Percentiles rank a stretch among this genome's conserved stretches.
Conservation (phyloP, 257 asterid species). For the Perilla frutescens region DNA sequence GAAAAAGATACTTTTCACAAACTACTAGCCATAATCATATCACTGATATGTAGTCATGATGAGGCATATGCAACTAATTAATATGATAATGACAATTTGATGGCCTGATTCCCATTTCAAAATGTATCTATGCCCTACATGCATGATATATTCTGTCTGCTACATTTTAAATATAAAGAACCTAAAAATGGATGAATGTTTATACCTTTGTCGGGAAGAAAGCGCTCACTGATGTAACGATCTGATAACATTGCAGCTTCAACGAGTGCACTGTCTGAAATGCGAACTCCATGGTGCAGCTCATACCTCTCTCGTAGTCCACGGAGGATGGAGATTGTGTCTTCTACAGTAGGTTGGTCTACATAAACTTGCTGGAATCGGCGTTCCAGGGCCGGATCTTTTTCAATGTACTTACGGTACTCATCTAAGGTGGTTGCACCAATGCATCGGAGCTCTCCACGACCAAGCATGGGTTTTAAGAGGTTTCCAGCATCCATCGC, state of each 20-base stretch:
- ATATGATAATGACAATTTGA: neutral
- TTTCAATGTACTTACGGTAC: conserved; percentile 90
- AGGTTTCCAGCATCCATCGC: conserved; percentile 99
- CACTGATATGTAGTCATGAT: neutral
- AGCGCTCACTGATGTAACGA: conserved; percentile 90
- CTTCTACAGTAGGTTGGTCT: conserved; percentile 90
- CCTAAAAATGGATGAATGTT: neutral
- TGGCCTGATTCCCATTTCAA: neutral
- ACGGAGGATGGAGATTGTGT: conserved; percentile 90
- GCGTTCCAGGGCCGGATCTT: conserved; percentile 92
- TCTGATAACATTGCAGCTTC: conserved; percentile 93
- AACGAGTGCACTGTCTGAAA: conserved; percentile 91
- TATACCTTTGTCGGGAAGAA: conserved; percentile 94
- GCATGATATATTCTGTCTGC: neutral
- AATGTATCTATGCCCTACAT: neutral
- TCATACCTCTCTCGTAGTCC: conserved; percentile 96
- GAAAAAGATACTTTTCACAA: neutral
- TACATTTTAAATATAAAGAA: neutral
- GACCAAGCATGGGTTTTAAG: conserved; percentile 97
- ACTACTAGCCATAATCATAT: neutral
- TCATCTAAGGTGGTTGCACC: conserved; percentile 97
- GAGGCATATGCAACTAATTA: neutral
- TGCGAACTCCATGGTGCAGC: conserved; percentile 95
- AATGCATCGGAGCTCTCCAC: conserved; percentile 96
- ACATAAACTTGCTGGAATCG: conserved; percentile 98